phyloP scores from a whole-genome alignment of 1,284 basidiomycete genomes.

The Spongiforma sp. region DNA sequence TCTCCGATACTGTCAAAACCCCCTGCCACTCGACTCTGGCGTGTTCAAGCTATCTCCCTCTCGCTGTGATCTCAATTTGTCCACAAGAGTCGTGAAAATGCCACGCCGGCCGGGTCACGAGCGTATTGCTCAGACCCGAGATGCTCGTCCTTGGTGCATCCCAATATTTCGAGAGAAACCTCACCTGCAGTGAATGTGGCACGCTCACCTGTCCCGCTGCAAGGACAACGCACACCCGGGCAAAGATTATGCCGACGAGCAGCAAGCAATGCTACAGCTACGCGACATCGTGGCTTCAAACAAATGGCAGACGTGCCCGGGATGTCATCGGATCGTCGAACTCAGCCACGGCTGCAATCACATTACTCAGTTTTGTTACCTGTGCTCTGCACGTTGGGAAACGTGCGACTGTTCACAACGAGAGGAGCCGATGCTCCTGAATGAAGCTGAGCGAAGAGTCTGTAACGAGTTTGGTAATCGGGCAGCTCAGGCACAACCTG shows the following conservation, averaged over 20 bases:
- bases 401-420: conserved; percentile 45
- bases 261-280: conserved; percentile 29
- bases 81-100: conserved; percentile 38
- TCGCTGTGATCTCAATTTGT: conserved; percentile 31
- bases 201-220: conserved; percentile 41
- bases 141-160: conserved; percentile 48
- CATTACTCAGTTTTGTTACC: conserved; percentile 52
- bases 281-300: conserved; percentile 36
- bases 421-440: conserved; percentile 42
- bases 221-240: conserved; percentile 27
- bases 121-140: conserved; percentile 47
- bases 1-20: conserved; percentile 45
- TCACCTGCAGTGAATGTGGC: conserved; percentile 30
- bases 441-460: conserved; percentile 38
- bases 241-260: conserved; percentile 27
- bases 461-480: conserved; percentile 26
- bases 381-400: conserved; percentile 47
- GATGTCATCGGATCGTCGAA: conserved; percentile 47
- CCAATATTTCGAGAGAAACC: conserved; percentile 6
- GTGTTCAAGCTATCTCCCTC: conserved; percentile 34
- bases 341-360: conserved; percentile 48
- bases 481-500: conserved; percentile 18
- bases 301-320: conserved; percentile 50
- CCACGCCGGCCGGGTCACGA: conserved; percentile 33
- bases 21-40: conserved; percentile 34